phyloP scores from a whole-genome alignment of 139 green algal species.

The Volvox reticuliferus region DNA sequence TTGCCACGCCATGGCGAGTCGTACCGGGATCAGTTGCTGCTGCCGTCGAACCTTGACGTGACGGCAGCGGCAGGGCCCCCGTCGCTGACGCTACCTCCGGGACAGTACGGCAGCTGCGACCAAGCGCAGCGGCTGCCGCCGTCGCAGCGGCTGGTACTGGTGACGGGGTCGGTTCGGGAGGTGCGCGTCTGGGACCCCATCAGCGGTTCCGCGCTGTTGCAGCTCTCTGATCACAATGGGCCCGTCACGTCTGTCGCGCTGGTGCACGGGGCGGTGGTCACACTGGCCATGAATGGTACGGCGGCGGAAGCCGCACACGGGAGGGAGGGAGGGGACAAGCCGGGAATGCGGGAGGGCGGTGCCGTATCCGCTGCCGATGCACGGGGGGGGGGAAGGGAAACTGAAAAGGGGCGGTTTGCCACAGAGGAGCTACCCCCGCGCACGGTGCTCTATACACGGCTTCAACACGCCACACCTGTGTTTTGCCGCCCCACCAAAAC shows the following conservation, averaged over 20 bases:
- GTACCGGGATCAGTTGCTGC: background rate
- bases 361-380: no score
- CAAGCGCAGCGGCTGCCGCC: conserved; percentile 7
- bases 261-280: conserved; percentile 17
- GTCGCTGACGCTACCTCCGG: conserved; percentile 16
- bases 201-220: background rate
- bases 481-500: no score
- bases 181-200: conserved; percentile 46
- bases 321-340: background rate
- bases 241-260: conserved; percentile 25
- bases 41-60: conserved; percentile 29
- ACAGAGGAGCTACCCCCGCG: no score
- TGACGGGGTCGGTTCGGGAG: conserved; percentile 29
- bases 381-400: background rate
- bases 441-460: no score
- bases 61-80: conserved; percentile 1
- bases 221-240: conserved; percentile 25
- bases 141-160: conserved; percentile 40
- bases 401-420: no score
- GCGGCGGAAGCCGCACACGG: background rate
- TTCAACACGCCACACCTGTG: no score
- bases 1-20: background rate
- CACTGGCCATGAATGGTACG: conserved; percentile 40
- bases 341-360: background rate
- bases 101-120: background rate